These are phyloP conservation scores for Fusarium scirpi DNA, from an alignment of 2,329 filamentous ascomycete genomes.

Conservation along the genomic window DNA sequence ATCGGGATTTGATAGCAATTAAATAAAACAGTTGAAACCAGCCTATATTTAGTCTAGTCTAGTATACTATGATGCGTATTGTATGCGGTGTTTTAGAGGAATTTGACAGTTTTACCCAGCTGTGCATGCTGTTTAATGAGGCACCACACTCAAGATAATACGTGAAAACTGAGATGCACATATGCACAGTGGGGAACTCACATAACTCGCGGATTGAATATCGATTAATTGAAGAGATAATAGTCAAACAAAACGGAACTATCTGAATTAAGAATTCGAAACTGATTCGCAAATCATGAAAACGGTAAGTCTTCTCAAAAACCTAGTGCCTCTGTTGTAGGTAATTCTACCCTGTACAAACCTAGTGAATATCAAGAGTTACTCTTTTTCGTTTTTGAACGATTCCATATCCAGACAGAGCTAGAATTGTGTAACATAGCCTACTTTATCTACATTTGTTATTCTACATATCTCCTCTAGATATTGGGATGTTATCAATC, in stretches of 20 bases:
- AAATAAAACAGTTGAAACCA: not conserved
- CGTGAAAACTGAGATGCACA: not conserved
- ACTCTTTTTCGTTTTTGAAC: not conserved
- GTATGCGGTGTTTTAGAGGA: not conserved
- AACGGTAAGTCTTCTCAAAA: not conserved
- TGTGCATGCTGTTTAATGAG: not conserved
- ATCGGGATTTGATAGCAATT: not conserved
- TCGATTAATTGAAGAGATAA: not conserved
- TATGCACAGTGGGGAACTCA: not conserved
- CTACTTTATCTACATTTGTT: not conserved
- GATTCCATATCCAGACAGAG: fast-evolving
- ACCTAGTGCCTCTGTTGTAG: not conserved
- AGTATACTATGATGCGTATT: not conserved
- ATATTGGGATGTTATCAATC: not conserved
- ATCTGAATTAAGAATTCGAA: not conserved
- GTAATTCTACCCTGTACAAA: not conserved
- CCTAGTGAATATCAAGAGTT: no score
- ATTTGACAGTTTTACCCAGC: not conserved
- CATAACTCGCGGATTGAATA: not conserved
- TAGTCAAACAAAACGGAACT: not conserved
- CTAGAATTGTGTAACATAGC: not conserved
- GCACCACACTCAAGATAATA: not conserved
- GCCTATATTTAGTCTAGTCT: not conserved
- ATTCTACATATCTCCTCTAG: not conserved
- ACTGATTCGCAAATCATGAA: not conserved